These are phyloP conservation scores for Leccinellum albellum DNA, from an alignment of 768 basidiomycete species.

Conservation along the genomic window DNA sequence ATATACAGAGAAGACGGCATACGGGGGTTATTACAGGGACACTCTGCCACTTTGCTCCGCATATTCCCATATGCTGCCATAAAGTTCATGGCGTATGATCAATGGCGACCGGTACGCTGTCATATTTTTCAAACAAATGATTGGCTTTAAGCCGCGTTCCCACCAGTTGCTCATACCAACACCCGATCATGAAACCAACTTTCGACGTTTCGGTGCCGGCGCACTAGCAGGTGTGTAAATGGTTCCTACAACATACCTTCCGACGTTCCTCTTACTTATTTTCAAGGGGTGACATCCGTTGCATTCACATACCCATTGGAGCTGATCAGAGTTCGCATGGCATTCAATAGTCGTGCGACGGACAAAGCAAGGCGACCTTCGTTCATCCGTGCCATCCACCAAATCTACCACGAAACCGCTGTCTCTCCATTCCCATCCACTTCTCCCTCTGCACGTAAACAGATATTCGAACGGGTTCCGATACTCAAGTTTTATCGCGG, in stretches of 20 bases:
- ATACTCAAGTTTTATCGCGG: conserved; percentile 93
- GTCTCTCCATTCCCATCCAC: conserved; percentile 18
- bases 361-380: conserved; percentile 40
- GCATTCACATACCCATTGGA: conserved; percentile 95
- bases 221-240: conserved; percentile 70
- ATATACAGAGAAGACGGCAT: conserved; percentile 70
- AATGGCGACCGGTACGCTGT: conserved; percentile 64
- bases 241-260: not conserved
- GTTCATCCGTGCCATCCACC: conserved; percentile 50
- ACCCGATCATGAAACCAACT: conserved; percentile 68
- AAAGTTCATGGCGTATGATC: conserved; percentile 96
- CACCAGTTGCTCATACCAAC: conserved; percentile 83
- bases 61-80: conserved; percentile 97
- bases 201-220: conserved; percentile 80
- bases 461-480: conserved; percentile 58
- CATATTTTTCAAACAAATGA: not conserved
- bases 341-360: conserved; percentile 46
- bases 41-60: conserved; percentile 89
- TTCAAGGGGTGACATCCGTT: conserved; percentile 78
- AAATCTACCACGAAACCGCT: conserved; percentile 70
- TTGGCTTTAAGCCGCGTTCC: not conserved
- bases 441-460: conserved; percentile 19
- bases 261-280: not conserved
- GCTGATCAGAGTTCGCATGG: conserved; percentile 92
- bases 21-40: conserved; percentile 89